phyloP scores from a whole-genome alignment of 2,329 filamentous ascomycete genomes.

The Diaporthe sp. region DNA sequence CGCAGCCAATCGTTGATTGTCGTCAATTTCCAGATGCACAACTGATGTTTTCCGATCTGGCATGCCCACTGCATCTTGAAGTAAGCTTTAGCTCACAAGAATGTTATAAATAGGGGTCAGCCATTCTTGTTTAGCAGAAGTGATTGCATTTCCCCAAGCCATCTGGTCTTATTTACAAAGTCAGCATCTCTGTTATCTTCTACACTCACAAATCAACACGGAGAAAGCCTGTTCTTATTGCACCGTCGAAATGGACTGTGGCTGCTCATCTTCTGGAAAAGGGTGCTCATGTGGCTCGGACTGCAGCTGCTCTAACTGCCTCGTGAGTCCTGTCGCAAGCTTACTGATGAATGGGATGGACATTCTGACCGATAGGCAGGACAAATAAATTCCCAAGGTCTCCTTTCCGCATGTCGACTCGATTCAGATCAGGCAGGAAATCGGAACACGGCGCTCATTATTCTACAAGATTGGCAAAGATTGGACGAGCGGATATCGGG shows the following conservation, averaged over 20 bases:
- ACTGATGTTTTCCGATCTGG: not conserved
- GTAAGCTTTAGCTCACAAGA: fast-evolving
- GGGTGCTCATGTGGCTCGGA: not conserved
- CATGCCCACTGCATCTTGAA: not conserved
- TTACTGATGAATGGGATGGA: not conserved
- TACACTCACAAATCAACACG: not conserved
- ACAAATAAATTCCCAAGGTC: not conserved
- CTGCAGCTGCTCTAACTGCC: slow-evolving; percentile 9
- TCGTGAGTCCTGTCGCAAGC: not conserved
- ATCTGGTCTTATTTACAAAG: too few relatives aligned
- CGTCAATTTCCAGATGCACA: not conserved
- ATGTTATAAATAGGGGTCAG: not conserved
- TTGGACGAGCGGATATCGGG: not conserved
- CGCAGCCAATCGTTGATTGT: not conserved
- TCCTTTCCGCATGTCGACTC: not conserved
- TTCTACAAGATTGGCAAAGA: not conserved
- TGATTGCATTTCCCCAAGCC: too few relatives aligned
- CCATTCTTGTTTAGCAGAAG: too few relatives aligned
- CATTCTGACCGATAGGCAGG: not conserved
- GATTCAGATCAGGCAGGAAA: not conserved
- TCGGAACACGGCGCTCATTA: not conserved
- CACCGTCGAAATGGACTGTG: slow-evolving; percentile 1
- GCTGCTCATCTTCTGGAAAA: slow-evolving; percentile 8
- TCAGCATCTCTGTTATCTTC: too few relatives aligned
- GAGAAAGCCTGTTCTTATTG: too few relatives aligned